Base-by-base conservation (phyloP, 2,329 filamentous ascomycete genomes). In the Cercospora zeina region DNA sequence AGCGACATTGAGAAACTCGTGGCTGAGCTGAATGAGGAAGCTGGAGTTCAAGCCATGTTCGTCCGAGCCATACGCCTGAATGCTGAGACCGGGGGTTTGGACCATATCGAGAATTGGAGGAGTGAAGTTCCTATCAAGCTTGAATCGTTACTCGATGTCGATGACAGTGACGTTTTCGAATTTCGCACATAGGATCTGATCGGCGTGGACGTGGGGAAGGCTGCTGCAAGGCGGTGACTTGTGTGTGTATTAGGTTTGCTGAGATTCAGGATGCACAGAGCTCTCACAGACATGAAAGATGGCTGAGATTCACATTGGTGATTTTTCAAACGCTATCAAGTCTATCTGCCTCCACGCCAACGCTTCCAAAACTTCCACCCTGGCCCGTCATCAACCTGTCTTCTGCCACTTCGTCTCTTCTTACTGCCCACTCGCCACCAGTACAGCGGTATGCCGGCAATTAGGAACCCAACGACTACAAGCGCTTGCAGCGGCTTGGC, bases 401-500 rank as follows among this genome's bases (percentile, higher is more conserved):
- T 65, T 63, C 63, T 70, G 65, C 50, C 47, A 19, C 54, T 61
- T 54, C 62, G 72, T 66, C 62, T 50, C 24, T 74, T 68, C 3
- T 86, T 81, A 21, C 88, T 83, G 55, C 86, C 85, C 51, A 97
- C 88, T 68, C 91, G 85, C 86, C 89, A 96, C 75, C 90, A 96
- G 77, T 93, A 99, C 30, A 97, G 85, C 0, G 92, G 90, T 37
- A 97, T 81, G 0, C 95, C 95, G 0, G 87, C 88, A 4, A 89
- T 80, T 63, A 97, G 90, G 71, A 97, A 99, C 0, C 80, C 87
- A 5, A 97, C 80, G 7, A 99, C 95, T 21, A 93, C 85, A 24
- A 96, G 74, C 0, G 93, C 96, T 81, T 99, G 93, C 56, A 96
- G 70, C 4, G 95, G 95, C 77, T 96, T 88, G 13, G 92, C 89